phyloP scores from a whole-genome alignment of 2,329 filamentous ascomycete species.

The Phoma sp. region DNA sequence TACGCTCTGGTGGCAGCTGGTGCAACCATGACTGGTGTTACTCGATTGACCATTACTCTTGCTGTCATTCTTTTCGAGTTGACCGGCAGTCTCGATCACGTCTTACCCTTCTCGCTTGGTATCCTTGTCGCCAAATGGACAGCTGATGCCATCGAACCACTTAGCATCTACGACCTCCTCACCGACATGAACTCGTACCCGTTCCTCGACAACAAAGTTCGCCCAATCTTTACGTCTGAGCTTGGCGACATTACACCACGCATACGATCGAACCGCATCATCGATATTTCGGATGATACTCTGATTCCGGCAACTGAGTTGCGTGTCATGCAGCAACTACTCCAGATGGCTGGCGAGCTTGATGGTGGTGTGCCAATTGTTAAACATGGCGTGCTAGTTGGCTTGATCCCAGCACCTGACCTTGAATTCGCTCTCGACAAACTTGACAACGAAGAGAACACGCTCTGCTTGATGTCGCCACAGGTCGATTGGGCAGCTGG shows the following conservation, averaged over 20 bases:
- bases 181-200: conserved; percentile 98
- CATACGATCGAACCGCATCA: conserved; percentile 75
- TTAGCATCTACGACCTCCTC: conserved; percentile 93
- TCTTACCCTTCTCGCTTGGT: conserved; percentile 89
- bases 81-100: conserved; percentile 92
- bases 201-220: conserved; percentile 95
- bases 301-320: conserved; percentile 78
- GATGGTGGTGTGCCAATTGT: conserved; percentile 92
- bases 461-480: conserved; percentile 81
- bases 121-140: conserved; percentile 98
- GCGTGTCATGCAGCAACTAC: conserved; percentile 77
- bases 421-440: conserved; percentile 91
- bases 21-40: conserved; percentile 97
- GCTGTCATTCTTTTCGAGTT: conserved; percentile 96
- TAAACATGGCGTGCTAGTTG: conserved; percentile 78
- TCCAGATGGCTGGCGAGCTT: conserved; percentile 86
- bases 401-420: conserved; percentile 91
- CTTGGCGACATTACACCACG: conserved; percentile 85
- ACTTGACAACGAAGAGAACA: conserved; percentile 74
- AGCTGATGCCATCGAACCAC: conserved; percentile 89
- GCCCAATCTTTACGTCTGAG: conserved; percentile 87
- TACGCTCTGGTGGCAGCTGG: conserved; percentile 95
- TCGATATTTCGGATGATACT: conserved; percentile 86
- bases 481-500: conserved; percentile 56
- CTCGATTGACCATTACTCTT: conserved; percentile 87